A percentile compares a stretch with the other conserved stretches of the same genome.
Evolutionary conservation across 2,329 filamentous ascomycete genomes (phyloP).

Genomic region (Diplodia scrobiculata): DNA sequence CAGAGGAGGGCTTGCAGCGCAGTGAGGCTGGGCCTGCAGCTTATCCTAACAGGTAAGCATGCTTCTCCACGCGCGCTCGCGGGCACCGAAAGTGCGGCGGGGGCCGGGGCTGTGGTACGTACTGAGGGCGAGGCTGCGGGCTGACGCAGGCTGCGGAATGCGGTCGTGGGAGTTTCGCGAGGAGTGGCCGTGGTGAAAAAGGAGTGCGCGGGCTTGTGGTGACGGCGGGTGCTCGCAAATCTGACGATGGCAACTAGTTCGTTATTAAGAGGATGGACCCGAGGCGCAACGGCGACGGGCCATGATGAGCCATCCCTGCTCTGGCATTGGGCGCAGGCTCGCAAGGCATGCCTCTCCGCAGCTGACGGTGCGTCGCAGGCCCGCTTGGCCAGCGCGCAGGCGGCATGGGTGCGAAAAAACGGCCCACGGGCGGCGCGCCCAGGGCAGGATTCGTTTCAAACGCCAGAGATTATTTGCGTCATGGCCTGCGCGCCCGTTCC

Average conservation of each 20-base stretch:
- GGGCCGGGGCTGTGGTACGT: conserved; percentile 23
- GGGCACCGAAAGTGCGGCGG: conserved; percentile 24
- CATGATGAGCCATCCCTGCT: conserved; percentile 20
- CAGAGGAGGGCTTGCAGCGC: conserved; percentile 26
- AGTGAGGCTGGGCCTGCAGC: conserved; percentile 29
- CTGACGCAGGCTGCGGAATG: conserved; percentile 16
- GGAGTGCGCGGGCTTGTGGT: background rate
- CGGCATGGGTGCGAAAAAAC: conserved; percentile 6
- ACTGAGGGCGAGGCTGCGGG: conserved; percentile 12
- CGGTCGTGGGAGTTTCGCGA: conserved; percentile 2
- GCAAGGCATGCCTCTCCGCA: conserved; percentile 13
- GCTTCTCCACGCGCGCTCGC: conserved; percentile 26
- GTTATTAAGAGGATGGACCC: conserved; percentile 26
- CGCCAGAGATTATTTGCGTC: conserved; percentile 13
- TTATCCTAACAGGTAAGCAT: conserved; percentile 29
- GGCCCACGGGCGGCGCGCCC: conserved; percentile 4
- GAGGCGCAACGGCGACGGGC: conserved; percentile 25
- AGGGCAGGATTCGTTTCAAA: conserved; percentile 18
- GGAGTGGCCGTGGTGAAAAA: conserved; percentile 12
- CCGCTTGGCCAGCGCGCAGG: background rate
- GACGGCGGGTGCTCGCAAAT: conserved; percentile 20
- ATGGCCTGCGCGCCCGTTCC: conserved; percentile 17
- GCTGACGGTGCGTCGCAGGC: background rate
- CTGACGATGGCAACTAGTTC: conserved; percentile 25
- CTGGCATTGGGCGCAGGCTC: conserved; percentile 11